Evolutionary conservation across 192 early-diverging fungal genomes (phyloP), one percentile per base, ranked within the genome.

Genomic region (Coemansia sp.): DNA sequence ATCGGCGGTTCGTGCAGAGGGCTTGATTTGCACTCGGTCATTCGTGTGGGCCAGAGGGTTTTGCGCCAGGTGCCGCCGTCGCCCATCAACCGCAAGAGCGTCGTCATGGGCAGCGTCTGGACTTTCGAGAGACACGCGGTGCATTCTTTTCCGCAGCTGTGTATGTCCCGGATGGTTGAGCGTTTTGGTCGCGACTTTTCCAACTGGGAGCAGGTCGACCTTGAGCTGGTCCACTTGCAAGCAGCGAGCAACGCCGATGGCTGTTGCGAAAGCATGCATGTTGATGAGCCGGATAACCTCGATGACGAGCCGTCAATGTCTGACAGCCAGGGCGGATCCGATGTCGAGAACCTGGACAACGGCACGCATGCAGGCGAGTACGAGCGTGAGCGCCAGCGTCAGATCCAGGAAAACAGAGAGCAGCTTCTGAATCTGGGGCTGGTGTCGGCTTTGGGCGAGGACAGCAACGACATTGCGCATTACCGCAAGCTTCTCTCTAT

Each of bases 71-170:
- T 94, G 14, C 94, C 94, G 32, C 69, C 68, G 20, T 90, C 88
- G 55, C 93, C 92, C 0, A 92, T 95, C 22, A 89, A 90, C 55
- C 86, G 93, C 48, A 90, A 92, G 36, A 90, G 90, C 74, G 91
- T 95, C 7, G 93, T 94, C 1, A 95, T 96, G 92, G 95, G 94
- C 20, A 95, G 93, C 5, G 92, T 93, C 2, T 96, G 94, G 94
- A 88, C 91, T 0, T 95, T 97, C 70, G 89, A 89, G 33, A 66
- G 69, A 17, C 79, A 83, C 59, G 58, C 68, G 4, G 52, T 33
- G 17, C 80, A 88, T 67, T 51, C 77, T 2, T 91, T 95, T 68
- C 84, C 88, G 5, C 84, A 88, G 11, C 80, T 94, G 18, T 92
- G 90, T 56, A 88, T 88, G 58, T 94, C 94, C 1, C 84, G 93